Evolutionary conservation across 768 basidiomycete genomes (phyloP).

Genomic region (Pisolithus sp.): DNA sequence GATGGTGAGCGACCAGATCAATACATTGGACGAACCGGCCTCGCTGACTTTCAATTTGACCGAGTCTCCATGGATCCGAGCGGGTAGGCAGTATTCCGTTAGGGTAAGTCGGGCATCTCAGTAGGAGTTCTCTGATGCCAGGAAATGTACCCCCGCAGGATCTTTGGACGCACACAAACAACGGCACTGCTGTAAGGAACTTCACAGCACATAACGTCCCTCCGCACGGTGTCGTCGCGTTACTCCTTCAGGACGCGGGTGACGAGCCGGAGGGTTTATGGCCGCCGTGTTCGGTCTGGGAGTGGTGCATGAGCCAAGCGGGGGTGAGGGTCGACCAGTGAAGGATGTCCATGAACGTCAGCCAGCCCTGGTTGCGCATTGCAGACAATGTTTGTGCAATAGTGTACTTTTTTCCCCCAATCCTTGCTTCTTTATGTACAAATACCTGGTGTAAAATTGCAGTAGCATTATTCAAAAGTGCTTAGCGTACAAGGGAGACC

Average conservation of each 20-base stretch:
- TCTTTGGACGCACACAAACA: constrained; percentile 67
- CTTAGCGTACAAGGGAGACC: constrained; percentile 20
- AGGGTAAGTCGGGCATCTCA: constrained; percentile 36
- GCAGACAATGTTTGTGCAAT: constrained; percentile 4
- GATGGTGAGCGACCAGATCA: constrained; percentile 38
- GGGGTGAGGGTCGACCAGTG: constrained; percentile 37
- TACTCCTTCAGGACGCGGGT: constrained; percentile 59
- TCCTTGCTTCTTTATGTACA: neutral
- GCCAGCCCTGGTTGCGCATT: constrained; percentile 20
- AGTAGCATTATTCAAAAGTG: neutral
- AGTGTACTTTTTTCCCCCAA: no score
- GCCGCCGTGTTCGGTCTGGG: constrained; percentile 50
- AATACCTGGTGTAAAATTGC: neutral
- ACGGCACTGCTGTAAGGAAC: constrained; percentile 58
- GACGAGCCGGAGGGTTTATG: constrained; percentile 54
- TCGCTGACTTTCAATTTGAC: constrained; percentile 58
- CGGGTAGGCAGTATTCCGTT: constrained; percentile 59
- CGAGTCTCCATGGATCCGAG: constrained; percentile 67
- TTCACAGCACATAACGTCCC: constrained; percentile 51
- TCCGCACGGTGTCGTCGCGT: constrained; percentile 61
- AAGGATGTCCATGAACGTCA: neutral
- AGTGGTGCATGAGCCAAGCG: constrained; percentile 56
- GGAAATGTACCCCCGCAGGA: constrained; percentile 36
- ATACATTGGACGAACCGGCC: constrained; percentile 49
- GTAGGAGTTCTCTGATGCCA: neutral